Evolutionary conservation across 768 basidiomycete genomes (phyloP).

Genomic region (Boletellus emodensis): DNA sequence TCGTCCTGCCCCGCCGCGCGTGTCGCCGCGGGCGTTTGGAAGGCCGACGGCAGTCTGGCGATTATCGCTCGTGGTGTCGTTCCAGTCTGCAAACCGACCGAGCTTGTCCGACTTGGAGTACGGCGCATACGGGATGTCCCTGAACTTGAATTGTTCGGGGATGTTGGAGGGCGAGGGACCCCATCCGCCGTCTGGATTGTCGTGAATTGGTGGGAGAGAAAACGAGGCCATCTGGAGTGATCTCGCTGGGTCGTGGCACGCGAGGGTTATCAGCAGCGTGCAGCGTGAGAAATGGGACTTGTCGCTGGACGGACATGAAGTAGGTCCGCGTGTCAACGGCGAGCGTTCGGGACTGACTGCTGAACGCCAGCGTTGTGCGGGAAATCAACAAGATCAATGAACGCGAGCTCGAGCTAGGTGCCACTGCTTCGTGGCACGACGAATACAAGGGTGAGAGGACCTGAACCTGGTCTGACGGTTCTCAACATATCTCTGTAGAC

Average conservation of each 20-base stretch:
- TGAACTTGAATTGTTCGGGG: slow-evolving; percentile 93
- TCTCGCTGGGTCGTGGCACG: slow-evolving; percentile 8
- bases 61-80: slow-evolving; percentile 65
- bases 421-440: slow-evolving; percentile 86
- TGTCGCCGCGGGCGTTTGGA: slow-evolving; percentile 39
- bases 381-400: slow-evolving; percentile 95
- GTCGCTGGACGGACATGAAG: slow-evolving; percentile 56
- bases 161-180: slow-evolving; percentile 79
- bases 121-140: slow-evolving; percentile 97
- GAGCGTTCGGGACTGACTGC: slow-evolving; percentile 6
- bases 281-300: slow-evolving; percentile 24
- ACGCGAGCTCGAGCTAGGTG: slow-evolving; percentile 76
- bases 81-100: slow-evolving; percentile 97
- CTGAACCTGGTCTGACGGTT: background rate
- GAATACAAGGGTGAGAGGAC: slow-evolving; percentile 71
- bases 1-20: slow-evolving; percentile 51
- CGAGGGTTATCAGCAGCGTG: slow-evolving; percentile 9
- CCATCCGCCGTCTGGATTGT: slow-evolving; percentile 94
- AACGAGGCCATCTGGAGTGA: slow-evolving; percentile 64
- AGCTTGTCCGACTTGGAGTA: slow-evolving; percentile 99
- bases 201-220: slow-evolving; percentile 80
- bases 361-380: slow-evolving; percentile 66
- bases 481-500: slow-evolving; percentile 42
- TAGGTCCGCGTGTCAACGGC: slow-evolving; percentile 34
- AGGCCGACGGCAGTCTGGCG: slow-evolving; percentile 53